phyloP scores from a whole-genome alignment of 768 basidiomycete species.

The Asterophora parasitica region DNA sequence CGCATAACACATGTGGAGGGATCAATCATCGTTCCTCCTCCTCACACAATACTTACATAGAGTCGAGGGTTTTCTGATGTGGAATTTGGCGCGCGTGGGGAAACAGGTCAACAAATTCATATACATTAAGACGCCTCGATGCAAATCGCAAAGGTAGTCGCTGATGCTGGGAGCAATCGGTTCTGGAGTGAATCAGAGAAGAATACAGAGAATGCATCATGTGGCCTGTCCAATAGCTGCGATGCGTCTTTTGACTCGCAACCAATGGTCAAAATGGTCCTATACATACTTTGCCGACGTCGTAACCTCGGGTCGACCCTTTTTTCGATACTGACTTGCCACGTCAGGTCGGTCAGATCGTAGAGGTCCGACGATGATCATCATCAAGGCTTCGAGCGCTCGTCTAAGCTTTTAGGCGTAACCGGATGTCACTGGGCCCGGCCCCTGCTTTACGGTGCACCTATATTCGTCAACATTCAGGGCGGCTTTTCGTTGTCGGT shows the following conservation, averaged over 20 bases:
- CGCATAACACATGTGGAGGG: too few species aligned
- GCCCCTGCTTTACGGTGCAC: not conserved
- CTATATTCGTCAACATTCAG: not conserved
- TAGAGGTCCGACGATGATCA: not conserved
- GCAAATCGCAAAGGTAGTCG: not conserved
- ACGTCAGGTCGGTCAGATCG: not conserved
- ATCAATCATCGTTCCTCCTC: too few species aligned
- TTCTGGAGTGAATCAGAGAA: not conserved
- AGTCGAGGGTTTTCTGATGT: too few species aligned
- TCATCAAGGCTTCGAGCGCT: not conserved
- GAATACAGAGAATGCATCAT: not conserved
- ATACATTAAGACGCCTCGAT: too few species aligned
- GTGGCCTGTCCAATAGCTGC: not conserved
- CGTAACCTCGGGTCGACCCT: constrained; percentile 6
- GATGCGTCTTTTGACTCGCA: not conserved
- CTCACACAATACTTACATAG: too few species aligned
- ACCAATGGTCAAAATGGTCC: not conserved
- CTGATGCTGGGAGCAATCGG: not conserved
- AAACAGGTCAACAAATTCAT: too few species aligned
- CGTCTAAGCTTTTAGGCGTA: constrained; percentile 7
- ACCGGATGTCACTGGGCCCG: not conserved
- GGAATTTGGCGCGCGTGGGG: too few species aligned
- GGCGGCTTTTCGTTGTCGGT: not conserved
- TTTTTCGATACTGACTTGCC: not conserved
- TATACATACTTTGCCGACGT: constrained; percentile 5